Base-by-base conservation (phyloP, 2,329 filamentous ascomycete species). In the Hypoxylon sp. region DNA sequence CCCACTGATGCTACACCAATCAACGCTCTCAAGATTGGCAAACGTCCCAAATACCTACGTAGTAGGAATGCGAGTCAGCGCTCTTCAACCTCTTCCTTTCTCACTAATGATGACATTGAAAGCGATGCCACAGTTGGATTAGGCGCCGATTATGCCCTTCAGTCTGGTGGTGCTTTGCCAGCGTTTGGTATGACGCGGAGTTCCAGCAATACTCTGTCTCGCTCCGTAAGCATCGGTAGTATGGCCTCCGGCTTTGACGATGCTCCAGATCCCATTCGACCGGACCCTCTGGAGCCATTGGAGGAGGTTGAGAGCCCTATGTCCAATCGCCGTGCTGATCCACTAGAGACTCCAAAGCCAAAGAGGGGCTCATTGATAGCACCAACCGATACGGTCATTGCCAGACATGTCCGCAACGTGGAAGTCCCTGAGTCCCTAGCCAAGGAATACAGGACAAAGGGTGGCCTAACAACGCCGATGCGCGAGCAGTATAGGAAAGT, bases 351-450 rank as follows among this genome's bases (percentile, higher is more conserved):
- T 2, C 95, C 95, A 0, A 91, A 87, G 78, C 83, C 90, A 66
- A 84, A 84, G 75, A 82, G 87, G 75, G 74, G 80, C 74, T 82
- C 86, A 54, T 80, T 88, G 44, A 83, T 86, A 19, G 88, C 91
- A 5, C 93, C 93, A 1, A 96, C 94, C 1, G 94, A 98, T 77
- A 98, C 94, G 1, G 90, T 94, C 55, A 92, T 98, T 75, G 90
- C 94, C 47, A 91, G 94, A 63, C 94, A 96, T 77, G 91, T 98
- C 50, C 91, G 92, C 74, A 94, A 95, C 75, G 93, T 98, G 13
- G 92, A 95, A 64, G 93, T 98, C 0, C 95, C 95, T 3, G 94
- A 96, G 75, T 96, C 93, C 4, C 85, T 98, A 66, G 94, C 92
- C 3, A 90, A 91, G 73, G 93, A 97, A 78, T 98, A 96, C 80